phyloP scores from a whole-genome alignment of 768 basidiomycete genomes.

The Rhizopogon vinicolor region DNA sequence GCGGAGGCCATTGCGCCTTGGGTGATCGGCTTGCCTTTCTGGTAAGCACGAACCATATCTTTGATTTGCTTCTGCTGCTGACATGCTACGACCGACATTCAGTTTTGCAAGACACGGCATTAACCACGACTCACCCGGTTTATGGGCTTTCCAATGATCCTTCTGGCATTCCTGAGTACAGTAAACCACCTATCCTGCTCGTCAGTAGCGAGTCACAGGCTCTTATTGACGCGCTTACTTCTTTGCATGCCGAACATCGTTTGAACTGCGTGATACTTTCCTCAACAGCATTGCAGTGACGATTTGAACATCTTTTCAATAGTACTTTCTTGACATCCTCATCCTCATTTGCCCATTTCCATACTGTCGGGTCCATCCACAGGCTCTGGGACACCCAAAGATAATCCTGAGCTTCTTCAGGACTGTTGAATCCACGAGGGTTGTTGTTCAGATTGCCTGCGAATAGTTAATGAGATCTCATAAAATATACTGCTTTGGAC shows the following conservation, averaged over 20 bases:
- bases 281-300: conserved; percentile 28
- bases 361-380: conserved; percentile 38
- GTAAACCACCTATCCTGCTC: conserved; percentile 16
- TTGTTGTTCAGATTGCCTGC: conserved; percentile 26
- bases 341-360: conserved; percentile 39
- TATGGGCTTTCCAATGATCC: conserved; percentile 25
- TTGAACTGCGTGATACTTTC: conserved; percentile 32
- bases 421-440: conserved; percentile 29
- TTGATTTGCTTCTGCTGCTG: conserved; percentile 5
- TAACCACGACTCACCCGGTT: conserved; percentile 5
- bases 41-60: conserved; percentile 5
- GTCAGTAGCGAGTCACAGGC: not conserved
- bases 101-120: not conserved
- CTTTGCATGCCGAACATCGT: conserved; percentile 34
- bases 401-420: conserved; percentile 44
- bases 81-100: not conserved
- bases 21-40: conserved; percentile 1
- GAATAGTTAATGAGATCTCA: not conserved
- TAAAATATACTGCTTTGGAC: conserved; percentile 5
- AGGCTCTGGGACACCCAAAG: conserved; percentile 40
- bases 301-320: conserved; percentile 30
- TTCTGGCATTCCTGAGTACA: conserved; percentile 27
- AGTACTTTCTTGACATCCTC: conserved; percentile 26
- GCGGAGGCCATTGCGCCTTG: conserved; percentile 3
- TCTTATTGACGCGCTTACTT: conserved; percentile 9